phyloP scores from a whole-genome alignment of 768 basidiomycete genomes.

The Boletus tomentosulus region DNA sequence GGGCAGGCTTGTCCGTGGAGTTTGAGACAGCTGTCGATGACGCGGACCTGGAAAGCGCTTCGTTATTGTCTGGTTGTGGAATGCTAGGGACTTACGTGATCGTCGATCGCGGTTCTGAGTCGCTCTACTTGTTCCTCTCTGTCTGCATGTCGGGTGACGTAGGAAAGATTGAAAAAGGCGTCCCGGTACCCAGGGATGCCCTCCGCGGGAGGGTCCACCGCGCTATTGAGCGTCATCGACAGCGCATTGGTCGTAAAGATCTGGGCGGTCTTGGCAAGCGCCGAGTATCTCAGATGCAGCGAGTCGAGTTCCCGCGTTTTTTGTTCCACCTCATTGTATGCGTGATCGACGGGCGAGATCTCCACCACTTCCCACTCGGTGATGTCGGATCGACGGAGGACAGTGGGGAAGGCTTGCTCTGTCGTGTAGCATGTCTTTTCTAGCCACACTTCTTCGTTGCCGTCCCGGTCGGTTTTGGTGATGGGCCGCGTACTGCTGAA shows the following conservation, averaged over 20 bases:
- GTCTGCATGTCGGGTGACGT: constrained; percentile 63
- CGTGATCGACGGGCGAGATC: constrained; percentile 82
- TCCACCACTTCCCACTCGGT: constrained; percentile 65
- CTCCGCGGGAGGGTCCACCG: constrained; percentile 77
- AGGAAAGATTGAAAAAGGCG: constrained; percentile 70
- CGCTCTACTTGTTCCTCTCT: constrained; percentile 68
- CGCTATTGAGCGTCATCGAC: constrained; percentile 82
- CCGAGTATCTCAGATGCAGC: constrained; percentile 66
- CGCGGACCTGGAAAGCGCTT: constrained; percentile 48
- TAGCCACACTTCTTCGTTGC: constrained; percentile 73
- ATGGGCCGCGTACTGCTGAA: constrained; percentile 77
- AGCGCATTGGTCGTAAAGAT: constrained; percentile 72
- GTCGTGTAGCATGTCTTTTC: constrained; percentile 88
- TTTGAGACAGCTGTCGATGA: constrained; percentile 79
- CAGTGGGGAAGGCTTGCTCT: constrained; percentile 87
- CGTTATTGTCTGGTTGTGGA: background rate
- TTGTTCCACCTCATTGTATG: constrained; percentile 73
- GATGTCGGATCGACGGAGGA: constrained; percentile 86
- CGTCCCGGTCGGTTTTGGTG: constrained; percentile 58
- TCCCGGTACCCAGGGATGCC: constrained; percentile 75
- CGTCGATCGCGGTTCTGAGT: constrained; percentile 70
- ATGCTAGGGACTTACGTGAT: constrained; percentile 52
- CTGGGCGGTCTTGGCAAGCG: constrained; percentile 74
- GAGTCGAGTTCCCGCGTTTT: constrained; percentile 75
- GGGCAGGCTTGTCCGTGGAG: constrained; percentile 82